phyloP scores from a whole-genome alignment of 306 rosid genomes.

The Vicia sativa region DNA sequence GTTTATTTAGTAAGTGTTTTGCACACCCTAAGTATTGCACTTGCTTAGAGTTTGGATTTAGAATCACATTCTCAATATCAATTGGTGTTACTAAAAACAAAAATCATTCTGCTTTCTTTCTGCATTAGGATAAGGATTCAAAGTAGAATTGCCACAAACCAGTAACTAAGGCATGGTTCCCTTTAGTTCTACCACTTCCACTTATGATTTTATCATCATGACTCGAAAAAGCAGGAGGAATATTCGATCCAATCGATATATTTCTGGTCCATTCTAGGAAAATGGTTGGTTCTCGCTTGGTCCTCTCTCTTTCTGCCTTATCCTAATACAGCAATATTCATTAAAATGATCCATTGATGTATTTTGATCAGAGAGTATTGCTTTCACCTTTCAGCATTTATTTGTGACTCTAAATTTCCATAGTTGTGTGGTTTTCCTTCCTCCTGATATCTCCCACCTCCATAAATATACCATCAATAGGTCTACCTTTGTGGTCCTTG shows the following conservation, averaged over 20 bases:
- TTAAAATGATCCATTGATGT: conserved; percentile 10
- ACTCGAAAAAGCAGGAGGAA: conserved; percentile 32
- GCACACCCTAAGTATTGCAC: not conserved
- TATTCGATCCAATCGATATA: conserved; percentile 31
- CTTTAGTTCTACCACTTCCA: conserved; percentile 22
- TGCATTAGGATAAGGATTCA: conserved; percentile 33
- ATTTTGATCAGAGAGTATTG: conserved; percentile 8
- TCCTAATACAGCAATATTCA: conserved; percentile 31
- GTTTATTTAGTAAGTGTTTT: not conserved
- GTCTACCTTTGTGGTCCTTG: conserved; percentile 37
- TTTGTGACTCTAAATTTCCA: not conserved
- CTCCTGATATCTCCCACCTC: conserved; percentile 28
- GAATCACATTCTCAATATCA: not conserved
- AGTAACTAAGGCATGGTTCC: not conserved
- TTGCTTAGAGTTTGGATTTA: not conserved
- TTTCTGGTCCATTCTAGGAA: conserved; percentile 31
- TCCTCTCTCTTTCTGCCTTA: conserved; percentile 32
- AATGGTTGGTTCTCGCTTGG: conserved; percentile 32
- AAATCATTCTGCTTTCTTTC: conserved; percentile 30
- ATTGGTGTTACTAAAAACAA: not conserved
- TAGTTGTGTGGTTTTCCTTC: conserved; percentile 37
- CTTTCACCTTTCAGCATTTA: conserved; percentile 32
- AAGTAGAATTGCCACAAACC: conserved; percentile 12
- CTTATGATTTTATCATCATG: conserved; percentile 34
- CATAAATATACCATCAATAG: conserved; percentile 9